Evolutionary conservation across 2,329 filamentous ascomycete species (phyloP).

Genomic region (Fusarium sp.): DNA sequence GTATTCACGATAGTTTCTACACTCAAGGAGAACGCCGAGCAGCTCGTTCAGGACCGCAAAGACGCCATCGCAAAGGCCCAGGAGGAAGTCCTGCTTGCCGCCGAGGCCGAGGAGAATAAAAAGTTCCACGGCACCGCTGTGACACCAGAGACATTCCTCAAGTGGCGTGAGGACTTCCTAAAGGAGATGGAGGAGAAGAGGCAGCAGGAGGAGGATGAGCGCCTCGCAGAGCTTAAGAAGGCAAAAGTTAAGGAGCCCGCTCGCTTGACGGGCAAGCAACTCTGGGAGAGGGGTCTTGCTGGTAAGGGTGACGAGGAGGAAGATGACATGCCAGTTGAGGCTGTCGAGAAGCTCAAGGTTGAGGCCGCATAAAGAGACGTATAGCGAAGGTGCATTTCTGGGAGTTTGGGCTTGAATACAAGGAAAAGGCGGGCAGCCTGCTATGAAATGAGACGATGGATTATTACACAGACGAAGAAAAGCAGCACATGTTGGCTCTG

Average conservation of each 20-base stretch:
- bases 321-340: constrained; percentile 69
- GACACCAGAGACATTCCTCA: constrained; percentile 83
- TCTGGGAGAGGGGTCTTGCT: constrained; percentile 80
- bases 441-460: constrained; percentile 21
- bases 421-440: constrained; percentile 22
- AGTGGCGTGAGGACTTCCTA: constrained; percentile 81
- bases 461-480: constrained; percentile 8
- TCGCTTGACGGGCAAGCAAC: constrained; percentile 75
- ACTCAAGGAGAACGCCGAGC: constrained; percentile 90
- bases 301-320: constrained; percentile 73
- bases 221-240: constrained; percentile 83
- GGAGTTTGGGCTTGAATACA: constrained; percentile 42
- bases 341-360: constrained; percentile 77
- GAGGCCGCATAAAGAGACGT: constrained; percentile 53
- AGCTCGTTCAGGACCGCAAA: constrained; percentile 78
- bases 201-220: constrained; percentile 75
- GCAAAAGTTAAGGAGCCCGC: constrained; percentile 78
- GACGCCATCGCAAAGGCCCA: constrained; percentile 67
- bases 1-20: constrained; percentile 89
- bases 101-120: constrained; percentile 91
- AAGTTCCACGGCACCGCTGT: constrained; percentile 95
- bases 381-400: constrained; percentile 34
- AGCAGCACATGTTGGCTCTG: background rate
- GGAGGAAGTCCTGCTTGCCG: constrained; percentile 64
- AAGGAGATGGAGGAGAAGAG: constrained; percentile 82